These are phyloP conservation scores for Fraxinus pennsylvanica DNA, from an alignment of 257 asterid genomes.

Conservation along the genomic window DNA sequence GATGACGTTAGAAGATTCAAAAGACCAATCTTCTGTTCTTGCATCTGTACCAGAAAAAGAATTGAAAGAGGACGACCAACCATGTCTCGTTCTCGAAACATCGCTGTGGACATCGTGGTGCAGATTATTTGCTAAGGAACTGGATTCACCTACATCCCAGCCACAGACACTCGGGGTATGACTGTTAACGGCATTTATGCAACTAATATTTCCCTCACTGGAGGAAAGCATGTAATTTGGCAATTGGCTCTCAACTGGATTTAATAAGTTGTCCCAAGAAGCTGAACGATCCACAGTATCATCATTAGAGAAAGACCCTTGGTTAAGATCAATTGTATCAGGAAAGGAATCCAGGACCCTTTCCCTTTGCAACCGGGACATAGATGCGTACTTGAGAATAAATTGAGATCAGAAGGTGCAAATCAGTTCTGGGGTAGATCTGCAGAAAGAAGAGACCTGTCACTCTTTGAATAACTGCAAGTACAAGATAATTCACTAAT, in stretches of 20 bases:
- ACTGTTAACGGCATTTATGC: slow-evolving; percentile 32
- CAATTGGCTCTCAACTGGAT: slow-evolving; percentile 63
- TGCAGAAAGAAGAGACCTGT: slow-evolving; percentile 21
- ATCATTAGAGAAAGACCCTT: slow-evolving; percentile 58
- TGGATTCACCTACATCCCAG: slow-evolving; percentile 79
- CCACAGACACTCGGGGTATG: slow-evolving; percentile 42
- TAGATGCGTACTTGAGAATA: slow-evolving; percentile 27
- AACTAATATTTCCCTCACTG: slow-evolving; percentile 34
- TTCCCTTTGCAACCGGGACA: slow-evolving; percentile 58
- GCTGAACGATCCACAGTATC: slow-evolving; percentile 49
- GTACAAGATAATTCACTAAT: slow-evolving; percentile 4
- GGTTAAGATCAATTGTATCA: slow-evolving; percentile 74
- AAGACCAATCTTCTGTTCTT: slow-evolving; percentile 49
- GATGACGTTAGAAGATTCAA: slow-evolving; percentile 41
- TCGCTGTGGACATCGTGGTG: slow-evolving; percentile 34
- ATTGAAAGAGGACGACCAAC: slow-evolving; percentile 58
- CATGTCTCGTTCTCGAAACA: slow-evolving; percentile 41
- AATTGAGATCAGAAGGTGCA: slow-evolving; percentile 15
- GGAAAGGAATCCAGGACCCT: slow-evolving; percentile 70
- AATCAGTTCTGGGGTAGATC: slow-evolving; percentile 22
- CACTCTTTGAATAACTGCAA: neutral
- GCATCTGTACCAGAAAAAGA: slow-evolving; percentile 38
- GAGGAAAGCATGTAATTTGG: slow-evolving; percentile 48
- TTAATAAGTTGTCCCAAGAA: slow-evolving; percentile 49
- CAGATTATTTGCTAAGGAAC: slow-evolving; percentile 51